Percentiles rank a stretch among this genome's conserved stretches.
phyloP scores from a whole-genome alignment of 805 yeast species.

The Wickerhamiella lipophila region DNA sequence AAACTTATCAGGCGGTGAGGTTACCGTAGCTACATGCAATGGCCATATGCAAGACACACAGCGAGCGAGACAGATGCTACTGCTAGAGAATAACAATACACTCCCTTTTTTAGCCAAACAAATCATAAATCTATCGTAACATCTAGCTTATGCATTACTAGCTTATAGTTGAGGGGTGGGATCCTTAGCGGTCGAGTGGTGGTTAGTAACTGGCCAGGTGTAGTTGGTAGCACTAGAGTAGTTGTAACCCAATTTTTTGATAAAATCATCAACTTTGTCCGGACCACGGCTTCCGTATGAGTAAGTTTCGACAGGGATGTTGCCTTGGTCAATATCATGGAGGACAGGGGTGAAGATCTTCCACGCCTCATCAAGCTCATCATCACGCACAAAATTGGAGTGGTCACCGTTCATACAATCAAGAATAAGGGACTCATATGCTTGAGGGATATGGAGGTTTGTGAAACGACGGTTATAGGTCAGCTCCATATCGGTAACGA shows the following conservation, averaged over 20 bases:
- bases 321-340: slow-evolving; percentile 58
- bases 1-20: no score
- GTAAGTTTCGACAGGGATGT: slow-evolving; percentile 48
- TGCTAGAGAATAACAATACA: no score
- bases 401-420: slow-evolving; percentile 88
- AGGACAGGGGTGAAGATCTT: slow-evolving; percentile 82
- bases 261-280: slow-evolving; percentile 42
- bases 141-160: neutral
- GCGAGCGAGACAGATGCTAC: no score
- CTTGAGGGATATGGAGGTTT: slow-evolving; percentile 92
- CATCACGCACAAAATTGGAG: slow-evolving; percentile 95
- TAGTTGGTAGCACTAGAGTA: slow-evolving; percentile 52
- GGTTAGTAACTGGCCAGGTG: slow-evolving; percentile 62
- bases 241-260: slow-evolving; percentile 60
- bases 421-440: slow-evolving; percentile 88
- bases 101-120: neutral
- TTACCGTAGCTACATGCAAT: no score
- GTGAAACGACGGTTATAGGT: slow-evolving; percentile 71
- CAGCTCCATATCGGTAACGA: slow-evolving; percentile 81
- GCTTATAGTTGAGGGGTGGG: slow-evolving; percentile 8
- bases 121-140: neutral
- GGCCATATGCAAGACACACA: neutral
- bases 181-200: slow-evolving; percentile 7
- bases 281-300: slow-evolving; percentile 94
- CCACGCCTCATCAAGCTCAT: slow-evolving; percentile 92